A percentile compares a stretch with the other conserved stretches of the same genome.
These are phyloP conservation scores for Liquidambar formosana DNA, from an alignment of 164 flowering plant genomes.

Conservation along the genomic window DNA sequence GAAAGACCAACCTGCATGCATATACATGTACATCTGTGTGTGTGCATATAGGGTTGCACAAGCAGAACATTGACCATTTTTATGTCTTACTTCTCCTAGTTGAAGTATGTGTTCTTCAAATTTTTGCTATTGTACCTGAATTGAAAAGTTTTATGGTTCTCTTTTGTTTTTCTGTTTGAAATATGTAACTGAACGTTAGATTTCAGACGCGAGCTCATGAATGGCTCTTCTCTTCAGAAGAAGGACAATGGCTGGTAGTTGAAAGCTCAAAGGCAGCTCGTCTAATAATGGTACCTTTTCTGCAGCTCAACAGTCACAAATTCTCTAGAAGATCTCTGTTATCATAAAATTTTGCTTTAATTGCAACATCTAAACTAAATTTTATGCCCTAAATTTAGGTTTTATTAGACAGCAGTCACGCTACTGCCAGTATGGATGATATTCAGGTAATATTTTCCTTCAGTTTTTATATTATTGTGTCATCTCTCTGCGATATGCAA, in stretches of 20 bases:
- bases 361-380: not conserved
- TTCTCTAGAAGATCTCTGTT: not conserved
- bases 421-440: constrained; percentile 62
- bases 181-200: constrained; percentile 29
- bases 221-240: constrained; percentile 95
- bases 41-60: not conserved
- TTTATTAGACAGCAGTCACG: constrained; percentile 62
- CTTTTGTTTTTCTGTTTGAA: constrained; percentile 19
- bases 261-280: constrained; percentile 90
- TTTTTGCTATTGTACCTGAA: not conserved
- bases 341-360: not conserved
- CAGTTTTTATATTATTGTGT: not conserved
- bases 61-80: not conserved
- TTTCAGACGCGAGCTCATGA: constrained; percentile 83
- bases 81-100: not conserved
- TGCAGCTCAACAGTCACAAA: not conserved
- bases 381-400: constrained; percentile 45
- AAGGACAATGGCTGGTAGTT: constrained; percentile 92
- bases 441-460: constrained; percentile 60
- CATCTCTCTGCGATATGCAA: not conserved
- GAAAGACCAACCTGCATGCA: too few relatives aligned
- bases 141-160: not conserved
- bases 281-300: constrained; percentile 65
- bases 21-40: too few relatives aligned
- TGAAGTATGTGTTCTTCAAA: not conserved